Base-by-base conservation (phyloP, 441 rosid genomes). In the Croton laevigatus region DNA sequence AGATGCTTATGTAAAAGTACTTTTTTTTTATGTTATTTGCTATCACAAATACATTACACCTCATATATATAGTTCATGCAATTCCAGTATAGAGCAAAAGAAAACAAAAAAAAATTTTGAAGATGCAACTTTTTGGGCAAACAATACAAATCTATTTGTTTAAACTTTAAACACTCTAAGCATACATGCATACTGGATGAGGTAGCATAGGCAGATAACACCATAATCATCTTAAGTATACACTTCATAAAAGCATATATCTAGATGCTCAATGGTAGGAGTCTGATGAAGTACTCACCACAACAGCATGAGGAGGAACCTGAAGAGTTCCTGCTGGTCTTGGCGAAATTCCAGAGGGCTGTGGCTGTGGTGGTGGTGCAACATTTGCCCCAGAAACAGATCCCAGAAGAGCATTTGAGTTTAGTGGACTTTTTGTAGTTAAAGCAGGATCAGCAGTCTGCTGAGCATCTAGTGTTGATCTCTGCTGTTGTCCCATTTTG, bases 401-500 rank as follows among this genome's bases (percentile, higher is more conserved):
- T 76, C 85, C 90, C 54, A 70, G 66, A 53, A 71, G 63, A 57
- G 88, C 65, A 66, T 72, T 81, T 51, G 87, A 66, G 77, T 80
- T 85, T 37, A 82, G 79, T 70, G 81, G 84, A 76, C 70, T 80
- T 20, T 75, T 62, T 16, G 74, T 59, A 76, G 61, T 80, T 78
- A 71, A 83, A 71, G 75, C 78, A 64, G 89, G 75, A 72, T 88
- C 92, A 52, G 76, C 66, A 53, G 80, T 88, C 72, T 71, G 89
- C 70, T 80, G 87, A 63, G 81, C 71, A 71, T 87, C 96, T 32
- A 83, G 49, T 58, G 84, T 81, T 76, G 81, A 73, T 71, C 73
- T 83, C 78, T 91, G 91, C 67, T 82, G 90, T 66, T 87, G 91
- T 51, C 93, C 89, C 87, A 87, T 82, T 85, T 90, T 88, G 59